Percentiles rank a stretch among this genome's conserved stretches.
These are phyloP conservation scores for Diaporthe eres DNA, from an alignment of 2,329 filamentous ascomycete genomes.

Conservation along the genomic window DNA sequence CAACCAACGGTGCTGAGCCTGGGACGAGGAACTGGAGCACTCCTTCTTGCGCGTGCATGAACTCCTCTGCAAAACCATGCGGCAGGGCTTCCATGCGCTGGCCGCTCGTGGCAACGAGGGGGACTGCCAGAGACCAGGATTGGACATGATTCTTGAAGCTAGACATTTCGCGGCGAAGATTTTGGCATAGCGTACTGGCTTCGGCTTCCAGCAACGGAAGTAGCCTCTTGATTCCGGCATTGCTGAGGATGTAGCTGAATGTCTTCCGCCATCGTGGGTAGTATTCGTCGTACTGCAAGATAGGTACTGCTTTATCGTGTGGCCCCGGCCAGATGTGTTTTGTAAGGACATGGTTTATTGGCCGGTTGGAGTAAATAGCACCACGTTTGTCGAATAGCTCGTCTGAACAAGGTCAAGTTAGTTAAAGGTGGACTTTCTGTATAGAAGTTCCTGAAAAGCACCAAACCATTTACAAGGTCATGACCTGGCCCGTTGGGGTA, in stretches of 20 bases:
- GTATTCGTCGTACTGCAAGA: conserved; percentile 30
- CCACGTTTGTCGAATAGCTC: conserved; percentile 56
- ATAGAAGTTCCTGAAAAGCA: no score
- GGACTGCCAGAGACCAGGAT: conserved; percentile 7
- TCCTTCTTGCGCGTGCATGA: conserved; percentile 6
- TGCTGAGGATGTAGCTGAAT: conserved; percentile 11
- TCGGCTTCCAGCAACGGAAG: conserved; percentile 27
- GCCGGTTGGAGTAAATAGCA: conserved; percentile 55
- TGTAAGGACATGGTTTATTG: conserved; percentile 47
- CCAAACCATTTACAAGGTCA: no score
- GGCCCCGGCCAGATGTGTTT: not conserved
- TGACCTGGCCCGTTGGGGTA: no score
- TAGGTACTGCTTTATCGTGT: conserved; percentile 5
- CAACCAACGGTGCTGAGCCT: conserved; percentile 21
- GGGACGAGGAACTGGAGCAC: conserved; percentile 3
- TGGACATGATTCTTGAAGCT: not conserved
- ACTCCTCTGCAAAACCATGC: not conserved
- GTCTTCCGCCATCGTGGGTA: conserved; percentile 12
- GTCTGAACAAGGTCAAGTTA: conserved; percentile 26
- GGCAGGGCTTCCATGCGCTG: not conserved
- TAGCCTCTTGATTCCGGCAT: conserved; percentile 14
- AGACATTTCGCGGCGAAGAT: not conserved
- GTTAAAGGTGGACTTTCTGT: not conserved
- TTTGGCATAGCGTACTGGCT: not conserved
- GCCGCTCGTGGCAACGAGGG: conserved; percentile 8